Evolutionary conservation across 2,329 filamentous ascomycete genomes (phyloP).

Genomic region (Penicillium olsonii): DNA sequence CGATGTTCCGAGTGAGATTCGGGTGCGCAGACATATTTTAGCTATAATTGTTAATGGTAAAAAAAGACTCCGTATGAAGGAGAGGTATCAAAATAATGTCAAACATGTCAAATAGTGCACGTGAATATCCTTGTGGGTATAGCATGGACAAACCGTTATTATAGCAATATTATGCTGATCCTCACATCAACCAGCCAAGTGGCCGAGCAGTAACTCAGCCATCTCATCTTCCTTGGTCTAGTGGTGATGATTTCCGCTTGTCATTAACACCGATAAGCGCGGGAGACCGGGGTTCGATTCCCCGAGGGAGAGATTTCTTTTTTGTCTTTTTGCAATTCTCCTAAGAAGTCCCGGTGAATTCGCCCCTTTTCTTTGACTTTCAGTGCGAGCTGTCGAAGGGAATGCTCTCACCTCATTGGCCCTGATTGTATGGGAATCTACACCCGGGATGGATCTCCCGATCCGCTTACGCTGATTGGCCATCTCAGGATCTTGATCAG

Average conservation of each 20-base stretch:
- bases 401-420: too few relatives aligned
- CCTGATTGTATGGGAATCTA: too few relatives aligned
- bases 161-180: not conserved
- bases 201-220: slow-evolving; percentile 9
- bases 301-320: slow-evolving; percentile 24
- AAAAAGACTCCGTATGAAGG: too few relatives aligned
- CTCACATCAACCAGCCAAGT: slow-evolving; percentile 4
- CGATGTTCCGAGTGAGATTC: not conserved
- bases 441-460: too few relatives aligned
- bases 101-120: too few relatives aligned
- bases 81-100: too few relatives aligned
- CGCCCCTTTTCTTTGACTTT: not conserved
- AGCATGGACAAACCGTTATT: too few relatives aligned
- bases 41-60: too few relatives aligned
- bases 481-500: not conserved
- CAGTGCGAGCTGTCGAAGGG: too few relatives aligned
- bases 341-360: not conserved
- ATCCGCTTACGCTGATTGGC: not conserved
- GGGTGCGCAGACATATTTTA: not conserved
- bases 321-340: not conserved
- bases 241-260: slow-evolving; percentile 35
- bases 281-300: slow-evolving; percentile 40
- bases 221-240: slow-evolving; percentile 17
- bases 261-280: slow-evolving; percentile 30
- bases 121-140: too few relatives aligned